These are phyloP conservation scores for Paecilomyces sp. DNA, from an alignment of 2,329 filamentous ascomycete genomes.

Conservation along the genomic window DNA sequence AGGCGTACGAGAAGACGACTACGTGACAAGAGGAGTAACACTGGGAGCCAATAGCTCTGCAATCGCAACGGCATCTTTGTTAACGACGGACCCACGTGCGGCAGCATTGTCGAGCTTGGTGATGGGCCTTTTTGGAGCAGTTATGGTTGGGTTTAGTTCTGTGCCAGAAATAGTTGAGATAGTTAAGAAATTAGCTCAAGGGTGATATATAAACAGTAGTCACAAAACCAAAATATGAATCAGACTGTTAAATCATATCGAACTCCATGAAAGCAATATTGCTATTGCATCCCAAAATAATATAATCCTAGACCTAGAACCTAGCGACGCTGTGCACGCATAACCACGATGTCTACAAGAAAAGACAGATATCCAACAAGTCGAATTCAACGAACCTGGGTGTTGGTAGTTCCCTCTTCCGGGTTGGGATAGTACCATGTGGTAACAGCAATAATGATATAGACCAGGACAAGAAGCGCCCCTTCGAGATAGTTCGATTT, in stretches of 20 bases:
- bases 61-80: not conserved
- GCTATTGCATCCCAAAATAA: not conserved
- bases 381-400: slow-evolving; percentile 1
- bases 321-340: not conserved
- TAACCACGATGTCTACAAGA: not conserved
- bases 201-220: not conserved
- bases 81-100: not conserved
- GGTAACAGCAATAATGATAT: slow-evolving; percentile 55
- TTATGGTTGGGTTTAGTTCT: not conserved
- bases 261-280: not conserved
- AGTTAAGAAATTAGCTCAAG: not conserved
- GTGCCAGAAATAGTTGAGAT: not conserved
- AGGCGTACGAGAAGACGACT: not conserved
- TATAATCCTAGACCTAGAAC: not conserved
- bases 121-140: not conserved
- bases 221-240: not conserved
- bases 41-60: not conserved
- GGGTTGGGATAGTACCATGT: slow-evolving; percentile 57
- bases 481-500: slow-evolving; percentile 91
- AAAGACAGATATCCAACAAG: not conserved
- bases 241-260: not conserved
- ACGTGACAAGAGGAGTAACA: not conserved
- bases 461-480: slow-evolving; percentile 62
- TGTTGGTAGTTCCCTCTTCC: slow-evolving; percentile 13
- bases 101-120: not conserved